Evolutionary conservation across 1,284 basidiomycete species (phyloP), one percentile per base, ranked within the genome.

Genomic region (Malassezia nana): DNA sequence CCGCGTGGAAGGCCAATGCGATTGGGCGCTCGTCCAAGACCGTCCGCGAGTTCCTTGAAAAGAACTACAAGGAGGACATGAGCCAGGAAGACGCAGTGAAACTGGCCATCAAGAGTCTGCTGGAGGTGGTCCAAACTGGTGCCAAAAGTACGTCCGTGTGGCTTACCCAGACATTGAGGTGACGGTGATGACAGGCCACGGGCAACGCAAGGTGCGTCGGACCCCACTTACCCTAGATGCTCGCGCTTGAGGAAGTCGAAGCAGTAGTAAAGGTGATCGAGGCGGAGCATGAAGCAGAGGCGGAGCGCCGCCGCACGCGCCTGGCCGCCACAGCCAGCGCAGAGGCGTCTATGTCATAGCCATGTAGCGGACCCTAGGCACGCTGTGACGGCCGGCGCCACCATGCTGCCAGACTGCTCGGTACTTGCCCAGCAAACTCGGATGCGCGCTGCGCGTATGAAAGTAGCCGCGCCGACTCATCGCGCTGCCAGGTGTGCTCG

Each of bases 1-100:
- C 87, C 59, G 89, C 89, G 22, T 99, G 94, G 94, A 99, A 98
- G 83, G 94, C 94, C 16, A 94, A 90, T 73, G 89, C 94, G 6
- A 95, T 99, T 67, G 94, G 94, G 22, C 84, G 94, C 48, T 94
- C 90, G 12, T 90, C 88, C 13, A 98, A 98, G 78, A 98, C 94
- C 4, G 94, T 99, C 10, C 84, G 92, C 51, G 94, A 99, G 74
- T 99, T 98, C 77, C 76, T 99, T 55, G 94, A 98, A 77, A 98
- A 98, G 81, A 95, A 96, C 71, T 88, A 94, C 78, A 88, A 85
- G 65, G 90, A 95, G 61, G 87, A 87, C 63, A 80, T 95, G 77
- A 79, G 81, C 12, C 81, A 87, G 57, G 89, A 90, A 33, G 88
- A 91, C 56, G 83, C 86, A 45, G 87, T 98, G 77, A 96, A 96